phyloP scores from a whole-genome alignment of 805 yeast species.

The Hanseniaspora occidentalis region DNA sequence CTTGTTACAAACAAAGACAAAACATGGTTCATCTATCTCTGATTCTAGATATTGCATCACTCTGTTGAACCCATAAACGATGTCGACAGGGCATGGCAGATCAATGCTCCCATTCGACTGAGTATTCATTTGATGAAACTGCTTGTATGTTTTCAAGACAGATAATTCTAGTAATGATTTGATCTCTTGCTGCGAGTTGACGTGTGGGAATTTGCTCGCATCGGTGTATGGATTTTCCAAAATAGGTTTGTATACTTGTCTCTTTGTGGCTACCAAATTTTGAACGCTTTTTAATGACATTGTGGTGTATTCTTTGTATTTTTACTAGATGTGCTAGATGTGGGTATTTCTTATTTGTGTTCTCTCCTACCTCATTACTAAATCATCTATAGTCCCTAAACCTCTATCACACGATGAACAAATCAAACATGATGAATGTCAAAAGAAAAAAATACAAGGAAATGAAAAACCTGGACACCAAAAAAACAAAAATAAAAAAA shows the following conservation, averaged over 20 bases:
- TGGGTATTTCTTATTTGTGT: neutral
- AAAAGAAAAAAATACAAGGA: too few relatives aligned
- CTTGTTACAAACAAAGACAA: conserved; percentile 48
- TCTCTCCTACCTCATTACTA: too few relatives aligned
- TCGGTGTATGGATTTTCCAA: conserved; percentile 51
- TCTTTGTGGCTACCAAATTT: conserved; percentile 26
- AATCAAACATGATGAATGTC: too few relatives aligned
- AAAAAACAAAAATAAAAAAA: too few relatives aligned
- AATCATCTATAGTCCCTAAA: too few relatives aligned
- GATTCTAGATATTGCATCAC: conserved; percentile 36
- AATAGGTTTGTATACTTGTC: conserved; percentile 52
- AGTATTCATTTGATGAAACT: conserved; percentile 3
- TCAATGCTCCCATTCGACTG: conserved; percentile 3
- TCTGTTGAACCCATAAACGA: conserved; percentile 42
- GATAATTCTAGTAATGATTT: conserved; percentile 27
- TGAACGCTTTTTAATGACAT: conserved; percentile 38
- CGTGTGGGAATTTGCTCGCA: conserved; percentile 29
- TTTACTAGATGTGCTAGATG: neutral
- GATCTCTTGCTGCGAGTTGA: conserved; percentile 27
- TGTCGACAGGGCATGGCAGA: conserved; percentile 3
- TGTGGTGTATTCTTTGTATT: too few relatives aligned
- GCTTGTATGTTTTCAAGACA: conserved; percentile 20
- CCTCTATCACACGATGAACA: too few relatives aligned
- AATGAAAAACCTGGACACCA: too few relatives aligned
- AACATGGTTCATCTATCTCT: conserved; percentile 23